Base-by-base conservation (phyloP, 257 asterid genomes). In the Petunia axillaris region DNA sequence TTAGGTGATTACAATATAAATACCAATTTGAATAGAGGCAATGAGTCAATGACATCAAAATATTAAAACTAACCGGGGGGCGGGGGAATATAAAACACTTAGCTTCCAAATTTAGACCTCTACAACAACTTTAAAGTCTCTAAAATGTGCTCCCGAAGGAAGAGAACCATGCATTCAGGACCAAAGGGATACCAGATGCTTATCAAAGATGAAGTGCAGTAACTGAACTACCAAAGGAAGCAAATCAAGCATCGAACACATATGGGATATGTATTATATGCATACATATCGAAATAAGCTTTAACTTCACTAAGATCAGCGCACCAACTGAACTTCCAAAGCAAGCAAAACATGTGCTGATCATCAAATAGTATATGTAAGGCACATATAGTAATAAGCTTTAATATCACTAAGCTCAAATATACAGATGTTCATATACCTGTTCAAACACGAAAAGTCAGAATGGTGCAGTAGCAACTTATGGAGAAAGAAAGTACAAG, bases 171-270 rank as follows among this genome's bases (percentile, higher is more conserved):
- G 43, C 41, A 71, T 35, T 70, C 16, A 46, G 25, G 41, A 70
- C 46, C 58, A 46, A 70, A 62, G 5, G 8, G 64, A 38, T 5
- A 55, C 25, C 62, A 64, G 35, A 64, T 11, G 71, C 13, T 64
- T 48, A 64, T 64, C 77, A 10, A 71, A 71, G 77, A 11, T 48
- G 77, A 48, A 70, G 58, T 44, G 76, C 57, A 16, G 76, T n/a
- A 10, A 70, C 59, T 5, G 14, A 13, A 50, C 76, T 46, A 16
- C 41, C 44, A 40, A 40, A 40, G 52, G 41, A 70, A 70, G 41
- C 4, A 41, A 70, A 70, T 44, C 41, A 70, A 16, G 5, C 58
- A 44, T 25, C 44, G 4, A 16, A 46, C 58, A 70, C 76, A 70
- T 44, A 25, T 70, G 59, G 9, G 35, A 70, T 68, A 44, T 46